These are phyloP conservation scores for Nannochloropsis salina DNA, from an alignment of 108 stramenopile species.

Conservation along the genomic window DNA sequence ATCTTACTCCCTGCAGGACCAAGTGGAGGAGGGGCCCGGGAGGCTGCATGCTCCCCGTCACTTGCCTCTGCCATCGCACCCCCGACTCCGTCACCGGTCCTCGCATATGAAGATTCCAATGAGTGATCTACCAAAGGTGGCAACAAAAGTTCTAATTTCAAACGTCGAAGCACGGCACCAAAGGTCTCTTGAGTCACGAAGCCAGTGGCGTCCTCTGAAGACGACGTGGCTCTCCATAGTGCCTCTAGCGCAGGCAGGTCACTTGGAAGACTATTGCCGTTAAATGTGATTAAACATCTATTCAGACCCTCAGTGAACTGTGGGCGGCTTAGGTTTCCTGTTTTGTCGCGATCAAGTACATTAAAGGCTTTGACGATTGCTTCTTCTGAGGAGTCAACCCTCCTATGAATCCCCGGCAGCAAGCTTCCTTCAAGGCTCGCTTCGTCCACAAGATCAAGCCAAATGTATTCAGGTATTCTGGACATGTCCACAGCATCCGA, in stretches of 20 bases:
- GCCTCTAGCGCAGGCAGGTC: background rate
- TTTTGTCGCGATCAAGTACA: background rate
- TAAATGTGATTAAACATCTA: background rate
- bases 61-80: too few species aligned
- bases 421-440: background rate
- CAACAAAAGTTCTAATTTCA: background rate
- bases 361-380: background rate
- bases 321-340: background rate
- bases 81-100: too few species aligned
- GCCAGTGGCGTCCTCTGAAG: background rate
- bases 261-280: background rate
- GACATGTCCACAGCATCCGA: too few species aligned
- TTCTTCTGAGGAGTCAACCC: slow-evolving; percentile 9
- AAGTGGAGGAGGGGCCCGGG: too few species aligned
- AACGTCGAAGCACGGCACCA: background rate
- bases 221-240: background rate
- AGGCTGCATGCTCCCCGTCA: too few species aligned
- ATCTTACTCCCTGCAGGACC: too few species aligned
- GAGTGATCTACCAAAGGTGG: background rate
- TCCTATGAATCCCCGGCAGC: slow-evolving; percentile 9
- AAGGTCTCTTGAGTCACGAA: background rate
- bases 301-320: slow-evolving; percentile 1
- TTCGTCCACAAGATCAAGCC: too few species aligned
- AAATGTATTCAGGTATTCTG: too few species aligned
- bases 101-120: too few species aligned